phyloP scores from a whole-genome alignment of 257 asterid species.

The Datura wrightii region DNA sequence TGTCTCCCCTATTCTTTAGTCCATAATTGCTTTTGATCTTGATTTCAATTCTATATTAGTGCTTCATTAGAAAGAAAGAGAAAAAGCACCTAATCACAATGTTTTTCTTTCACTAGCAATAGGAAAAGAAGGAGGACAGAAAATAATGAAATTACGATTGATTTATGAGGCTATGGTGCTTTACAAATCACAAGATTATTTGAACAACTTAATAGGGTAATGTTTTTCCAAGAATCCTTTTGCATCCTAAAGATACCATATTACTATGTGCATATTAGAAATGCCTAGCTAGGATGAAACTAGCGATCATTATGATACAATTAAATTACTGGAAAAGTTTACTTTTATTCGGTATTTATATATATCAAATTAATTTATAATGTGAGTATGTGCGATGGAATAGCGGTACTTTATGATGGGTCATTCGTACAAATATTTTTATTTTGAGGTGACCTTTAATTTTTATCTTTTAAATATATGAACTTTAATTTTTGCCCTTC shows the following conservation, averaged over 20 bases:
- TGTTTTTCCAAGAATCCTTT: background rate
- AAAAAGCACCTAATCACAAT: background rate
- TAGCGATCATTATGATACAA: background rate
- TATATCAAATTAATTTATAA: background rate
- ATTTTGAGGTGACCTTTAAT: too few species aligned
- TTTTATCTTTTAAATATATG: too few species aligned
- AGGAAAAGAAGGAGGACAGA: background rate
- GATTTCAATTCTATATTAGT: background rate
- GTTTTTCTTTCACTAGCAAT: background rate
- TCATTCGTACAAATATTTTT: too few species aligned
- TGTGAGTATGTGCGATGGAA: background rate
- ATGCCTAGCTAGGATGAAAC: background rate
- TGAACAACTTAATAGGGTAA: background rate
- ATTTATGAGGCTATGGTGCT: background rate
- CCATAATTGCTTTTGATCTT: conserved; percentile 4
- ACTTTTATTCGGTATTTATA: background rate
- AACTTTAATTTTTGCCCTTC: too few species aligned
- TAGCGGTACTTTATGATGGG: too few species aligned
- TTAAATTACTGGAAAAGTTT: background rate
- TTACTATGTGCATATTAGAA: background rate
- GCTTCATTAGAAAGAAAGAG: background rate
- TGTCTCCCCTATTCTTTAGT: conserved; percentile 16
- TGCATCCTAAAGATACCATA: background rate
- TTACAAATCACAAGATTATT: background rate
- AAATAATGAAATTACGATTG: background rate